Conservation (phyloP, 2,329 filamentous ascomycete species). For the Colletotrichum tabaci region DNA sequence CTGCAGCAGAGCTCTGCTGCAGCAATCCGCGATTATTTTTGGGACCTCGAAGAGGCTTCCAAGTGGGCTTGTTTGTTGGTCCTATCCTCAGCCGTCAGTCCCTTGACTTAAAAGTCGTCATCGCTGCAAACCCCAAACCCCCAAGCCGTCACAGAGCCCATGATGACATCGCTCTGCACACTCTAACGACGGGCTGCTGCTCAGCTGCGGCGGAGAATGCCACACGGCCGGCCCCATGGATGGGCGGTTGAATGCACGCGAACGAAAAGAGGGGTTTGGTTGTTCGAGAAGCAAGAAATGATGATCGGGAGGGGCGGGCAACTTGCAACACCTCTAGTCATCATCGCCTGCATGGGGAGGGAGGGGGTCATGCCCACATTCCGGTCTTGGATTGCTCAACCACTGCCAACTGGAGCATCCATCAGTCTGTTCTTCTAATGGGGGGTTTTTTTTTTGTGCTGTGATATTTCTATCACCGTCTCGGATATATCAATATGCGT, state of each 20-base stretch:
- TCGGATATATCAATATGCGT: too few species aligned
- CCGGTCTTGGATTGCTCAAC: not conserved
- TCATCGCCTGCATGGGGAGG: not conserved
- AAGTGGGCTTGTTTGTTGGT: too few species aligned
- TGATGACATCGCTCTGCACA: constrained; percentile 15
- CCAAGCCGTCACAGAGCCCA: constrained; percentile 2
- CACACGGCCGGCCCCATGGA: not conserved
- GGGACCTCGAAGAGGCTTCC: not conserved
- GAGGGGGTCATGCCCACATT: not conserved
- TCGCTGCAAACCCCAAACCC: constrained; percentile 9
- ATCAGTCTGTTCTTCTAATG: not conserved
- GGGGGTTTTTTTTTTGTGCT: not conserved
- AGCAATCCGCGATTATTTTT: not conserved
- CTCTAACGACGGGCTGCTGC: not conserved
- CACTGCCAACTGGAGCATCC: not conserved
- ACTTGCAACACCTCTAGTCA: not conserved
- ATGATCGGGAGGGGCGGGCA: constrained; percentile 20
- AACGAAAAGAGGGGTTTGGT: not conserved
- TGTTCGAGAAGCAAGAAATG: not conserved
- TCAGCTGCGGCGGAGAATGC: constrained; percentile 12
- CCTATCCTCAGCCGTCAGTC: too few species aligned
- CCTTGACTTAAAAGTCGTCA: constrained; percentile 7
- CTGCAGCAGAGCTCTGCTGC: not conserved
- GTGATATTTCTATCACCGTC: too few species aligned
- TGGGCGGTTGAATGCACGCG: constrained; percentile 13